A percentile compares a stretch with the other conserved stretches of the same genome.
These are phyloP conservation scores for Lepidium campestre DNA, from an alignment of 441 rosid genomes.

Conservation along the genomic window DNA sequence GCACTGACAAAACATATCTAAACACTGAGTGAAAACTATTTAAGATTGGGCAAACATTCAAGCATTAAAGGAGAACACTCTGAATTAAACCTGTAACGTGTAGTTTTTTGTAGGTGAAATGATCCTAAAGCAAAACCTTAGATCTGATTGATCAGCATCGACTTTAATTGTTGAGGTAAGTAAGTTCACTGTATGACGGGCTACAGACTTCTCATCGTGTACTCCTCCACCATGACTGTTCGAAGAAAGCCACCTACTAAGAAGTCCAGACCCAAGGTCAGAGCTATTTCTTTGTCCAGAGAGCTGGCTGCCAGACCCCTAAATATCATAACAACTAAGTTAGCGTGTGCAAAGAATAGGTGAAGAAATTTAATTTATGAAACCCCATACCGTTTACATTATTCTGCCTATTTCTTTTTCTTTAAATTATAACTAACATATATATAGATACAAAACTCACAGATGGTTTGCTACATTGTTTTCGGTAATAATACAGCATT, in stretches of 20 bases:
- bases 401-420: background rate
- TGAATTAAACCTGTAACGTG: slow-evolving; percentile 82
- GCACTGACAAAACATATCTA: slow-evolving; percentile 72
- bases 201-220: slow-evolving; percentile 97
- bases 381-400: background rate
- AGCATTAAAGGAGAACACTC: slow-evolving; percentile 19
- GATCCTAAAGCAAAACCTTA: slow-evolving; percentile 97
- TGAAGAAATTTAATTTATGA: background rate
- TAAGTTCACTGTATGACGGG: slow-evolving; percentile 98
- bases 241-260: slow-evolving; percentile 96
- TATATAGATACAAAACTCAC: slow-evolving; percentile 44
- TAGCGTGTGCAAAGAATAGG: background rate
- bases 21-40: slow-evolving; percentile 43
- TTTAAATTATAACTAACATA: background rate
- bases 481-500: slow-evolving; percentile 95
- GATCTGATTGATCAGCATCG: slow-evolving; percentile 95
- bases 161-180: slow-evolving; percentile 97
- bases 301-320: slow-evolving; percentile 79
- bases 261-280: slow-evolving; percentile 95
- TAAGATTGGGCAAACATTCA: background rate
- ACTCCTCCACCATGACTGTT: slow-evolving; percentile 88
- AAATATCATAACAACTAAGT: slow-evolving; percentile 5
- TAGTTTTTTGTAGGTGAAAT: slow-evolving; percentile 98
- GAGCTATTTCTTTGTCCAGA: slow-evolving; percentile 91
- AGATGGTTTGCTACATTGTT: slow-evolving; percentile 81